phyloP scores from a whole-genome alignment of 2,329 filamentous ascomycete genomes.

The Trichoderma oligosporum region DNA sequence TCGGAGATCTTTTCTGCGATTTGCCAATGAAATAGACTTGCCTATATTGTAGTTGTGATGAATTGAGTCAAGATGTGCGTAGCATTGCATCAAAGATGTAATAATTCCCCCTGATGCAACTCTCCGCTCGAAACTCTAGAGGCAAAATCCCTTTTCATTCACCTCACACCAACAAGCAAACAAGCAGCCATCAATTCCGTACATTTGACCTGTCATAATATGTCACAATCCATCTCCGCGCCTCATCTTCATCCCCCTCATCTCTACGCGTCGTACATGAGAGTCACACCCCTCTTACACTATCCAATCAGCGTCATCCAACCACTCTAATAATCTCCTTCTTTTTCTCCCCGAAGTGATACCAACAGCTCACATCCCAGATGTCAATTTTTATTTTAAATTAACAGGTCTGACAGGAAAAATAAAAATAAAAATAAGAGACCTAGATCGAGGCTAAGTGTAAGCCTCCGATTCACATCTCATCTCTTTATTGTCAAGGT shows the following conservation, averaged over 20 bases:
- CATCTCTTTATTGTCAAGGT: background rate
- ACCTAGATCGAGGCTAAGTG: background rate
- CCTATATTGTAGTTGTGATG: background rate
- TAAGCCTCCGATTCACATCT: background rate
- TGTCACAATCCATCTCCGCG: background rate
- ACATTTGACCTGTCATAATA: slow-evolving; percentile 6
- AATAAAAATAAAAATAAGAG: background rate
- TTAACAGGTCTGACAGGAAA: background rate
- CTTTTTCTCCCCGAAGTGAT: background rate
- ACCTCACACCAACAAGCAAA: background rate
- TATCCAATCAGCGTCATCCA: slow-evolving; percentile 2
- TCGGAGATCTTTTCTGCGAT: background rate
- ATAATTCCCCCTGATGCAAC: slow-evolving; percentile 13
- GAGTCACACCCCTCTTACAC: background rate
- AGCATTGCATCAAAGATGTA: slow-evolving; percentile 9
- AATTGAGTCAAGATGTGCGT: slow-evolving; percentile 1
- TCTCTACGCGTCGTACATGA: background rate
- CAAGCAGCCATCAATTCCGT: background rate
- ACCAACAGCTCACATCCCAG: background rate
- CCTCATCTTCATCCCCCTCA: background rate
- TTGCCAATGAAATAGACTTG: too few species aligned
- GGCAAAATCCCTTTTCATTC: background rate
- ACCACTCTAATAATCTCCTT: background rate
- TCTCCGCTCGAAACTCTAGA: background rate
- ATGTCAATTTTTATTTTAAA: background rate